Base-by-base conservation (phyloP, 768 basidiomycete species). In the Amanita subjunquillea region DNA sequence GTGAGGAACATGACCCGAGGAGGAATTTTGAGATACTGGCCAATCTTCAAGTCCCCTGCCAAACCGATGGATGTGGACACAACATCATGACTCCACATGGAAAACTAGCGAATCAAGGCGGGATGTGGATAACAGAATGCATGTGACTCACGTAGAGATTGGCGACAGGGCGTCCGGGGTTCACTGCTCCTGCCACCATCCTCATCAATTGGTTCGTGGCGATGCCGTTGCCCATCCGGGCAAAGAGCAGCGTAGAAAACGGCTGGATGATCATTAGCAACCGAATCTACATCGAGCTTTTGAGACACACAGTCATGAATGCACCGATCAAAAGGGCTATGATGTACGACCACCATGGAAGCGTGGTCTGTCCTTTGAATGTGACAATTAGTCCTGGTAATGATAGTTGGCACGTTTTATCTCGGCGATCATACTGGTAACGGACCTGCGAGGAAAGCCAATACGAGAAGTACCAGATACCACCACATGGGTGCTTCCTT, bases 81-180 rank as follows among this genome's bases (percentile, higher is more conserved):
- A 44, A 80, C 75, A 56, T 80, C 79, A 56, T 82, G 79, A 58
- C 79, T 80, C 80, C 81, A 82, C 78, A 81, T 82, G 0, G 78
- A 75, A 65, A 83, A 83, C 79, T 82, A 41, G 15, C 9, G 52
- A 15, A n/a, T 3, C 20, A 50, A 22, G 40, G 13, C 17, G 45
- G 32, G 30, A 15, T n/a, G 4, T 40, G 27, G 32, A 20, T 13
- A 23, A 25, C 27, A 13, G 13, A 17, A 10, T 12, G 6, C 3
- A 20, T 23, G 39, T n/a, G 23, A 53, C 72, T 46, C 44, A 83
- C 79, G 59, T 85, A 85, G 54, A 85, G 76, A 62, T 85, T 87
- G 1, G 82, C 83, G 4, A 84, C 78, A 0, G 83, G 82, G 43
- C 75, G 72, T 40, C 83, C 83, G 6, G 82, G 79, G 58, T 79